Conservation (phyloP, 192 early-diverging fungal genomes). For the Gonapodya prolifera region DNA sequence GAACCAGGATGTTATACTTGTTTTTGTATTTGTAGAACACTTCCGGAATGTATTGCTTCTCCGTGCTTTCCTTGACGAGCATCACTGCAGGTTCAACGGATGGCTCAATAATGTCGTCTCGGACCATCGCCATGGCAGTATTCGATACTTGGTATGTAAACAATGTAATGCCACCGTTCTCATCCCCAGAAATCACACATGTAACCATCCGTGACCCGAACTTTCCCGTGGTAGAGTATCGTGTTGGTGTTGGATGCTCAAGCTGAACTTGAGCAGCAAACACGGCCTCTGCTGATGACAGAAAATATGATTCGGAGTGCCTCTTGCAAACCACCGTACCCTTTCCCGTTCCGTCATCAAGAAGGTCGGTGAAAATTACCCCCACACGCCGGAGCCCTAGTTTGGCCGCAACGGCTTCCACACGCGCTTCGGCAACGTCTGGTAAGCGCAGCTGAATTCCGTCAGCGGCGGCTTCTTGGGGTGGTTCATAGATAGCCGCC, state of each 20-base stretch:
- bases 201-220: constrained; percentile 94
- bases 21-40: constrained; percentile 95
- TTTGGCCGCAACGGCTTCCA: constrained; percentile 39
- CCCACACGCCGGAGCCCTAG: constrained; percentile 68
- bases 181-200: constrained; percentile 81
- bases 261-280: constrained; percentile 77
- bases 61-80: constrained; percentile 61
- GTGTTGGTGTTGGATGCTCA: constrained; percentile 50
- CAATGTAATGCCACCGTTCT: constrained; percentile 74
- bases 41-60: constrained; percentile 80
- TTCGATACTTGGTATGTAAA: constrained; percentile 87
- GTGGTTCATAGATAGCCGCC: constrained; percentile 85
- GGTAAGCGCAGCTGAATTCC: constrained; percentile 44
- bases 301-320: constrained; percentile 83
- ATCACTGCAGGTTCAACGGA: constrained; percentile 74
- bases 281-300: constrained; percentile 78
- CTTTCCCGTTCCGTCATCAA: constrained; percentile 61
- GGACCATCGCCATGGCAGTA: constrained; percentile 72
- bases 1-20: constrained; percentile 77
- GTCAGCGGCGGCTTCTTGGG: constrained; percentile 67
- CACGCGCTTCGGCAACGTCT: constrained; percentile 16
- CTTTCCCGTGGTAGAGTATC: constrained; percentile 60
- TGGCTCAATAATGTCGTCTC: constrained; percentile 84
- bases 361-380: constrained; percentile 87
- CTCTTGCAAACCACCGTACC: constrained; percentile 79